Conservation (phyloP, 2,329 filamentous ascomycete genomes). For the Daldinia sp. region DNA sequence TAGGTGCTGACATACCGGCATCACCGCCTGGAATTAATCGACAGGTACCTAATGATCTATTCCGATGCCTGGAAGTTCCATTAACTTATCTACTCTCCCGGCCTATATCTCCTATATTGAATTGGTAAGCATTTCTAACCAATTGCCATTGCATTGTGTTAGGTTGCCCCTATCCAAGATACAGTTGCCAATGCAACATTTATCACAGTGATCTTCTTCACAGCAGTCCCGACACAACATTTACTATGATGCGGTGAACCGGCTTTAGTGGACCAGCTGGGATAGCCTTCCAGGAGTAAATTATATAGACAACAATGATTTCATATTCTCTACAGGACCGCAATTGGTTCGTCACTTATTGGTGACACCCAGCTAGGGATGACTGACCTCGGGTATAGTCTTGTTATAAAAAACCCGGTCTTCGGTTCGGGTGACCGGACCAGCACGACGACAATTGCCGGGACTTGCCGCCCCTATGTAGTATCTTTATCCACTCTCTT, state of each 20-base stretch:
- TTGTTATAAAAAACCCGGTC: constrained; percentile 17
- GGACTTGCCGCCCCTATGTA: constrained; percentile 1
- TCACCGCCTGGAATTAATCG: not conserved
- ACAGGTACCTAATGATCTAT: not conserved
- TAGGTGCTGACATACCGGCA: not conserved
- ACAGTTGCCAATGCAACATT: not conserved
- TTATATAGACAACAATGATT: constrained; percentile 1
- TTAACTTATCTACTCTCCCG: not conserved
- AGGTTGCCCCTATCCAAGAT: not conserved
- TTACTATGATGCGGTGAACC: not conserved
- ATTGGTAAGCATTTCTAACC: not conserved
- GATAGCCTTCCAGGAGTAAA: not conserved
- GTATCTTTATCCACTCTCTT: not conserved
- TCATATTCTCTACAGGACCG: not conserved
- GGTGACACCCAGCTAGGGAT: not conserved
- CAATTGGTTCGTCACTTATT: constrained; percentile 5
- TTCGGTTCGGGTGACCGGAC: constrained; percentile 34
- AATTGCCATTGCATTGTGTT: not conserved
- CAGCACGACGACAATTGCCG: not conserved
- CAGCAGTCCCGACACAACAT: not conserved
- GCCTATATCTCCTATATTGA: too few species aligned
- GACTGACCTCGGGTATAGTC: constrained; percentile 36
- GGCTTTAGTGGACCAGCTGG: not conserved
- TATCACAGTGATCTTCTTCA: not conserved
- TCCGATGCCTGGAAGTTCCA: not conserved